These are phyloP conservation scores for Rusavskia elegans DNA, from an alignment of 495 filamentous ascomycete genomes.

Conservation along the genomic window DNA sequence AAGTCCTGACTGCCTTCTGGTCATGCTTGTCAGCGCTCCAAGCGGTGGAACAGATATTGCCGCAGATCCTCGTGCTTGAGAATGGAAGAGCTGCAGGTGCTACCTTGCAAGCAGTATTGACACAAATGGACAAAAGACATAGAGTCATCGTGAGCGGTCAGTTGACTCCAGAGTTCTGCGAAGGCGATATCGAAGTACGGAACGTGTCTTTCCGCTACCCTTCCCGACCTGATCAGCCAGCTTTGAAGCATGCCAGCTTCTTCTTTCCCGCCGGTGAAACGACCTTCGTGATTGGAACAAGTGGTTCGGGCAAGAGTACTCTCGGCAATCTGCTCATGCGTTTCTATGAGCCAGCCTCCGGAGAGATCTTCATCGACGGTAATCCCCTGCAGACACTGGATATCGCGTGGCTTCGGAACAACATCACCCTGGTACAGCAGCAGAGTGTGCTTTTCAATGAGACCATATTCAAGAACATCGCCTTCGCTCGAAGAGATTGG, in stretches of 20 bases:
- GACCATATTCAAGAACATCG: conserved; percentile 64
- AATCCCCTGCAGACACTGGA: conserved; percentile 44
- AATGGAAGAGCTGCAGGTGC: conserved; percentile 67
- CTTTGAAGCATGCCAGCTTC: conserved; percentile 43
- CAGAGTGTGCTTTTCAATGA: conserved; percentile 72
- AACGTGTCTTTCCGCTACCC: conserved; percentile 80
- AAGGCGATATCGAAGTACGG: conserved; percentile 52
- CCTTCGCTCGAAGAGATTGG: conserved; percentile 45
- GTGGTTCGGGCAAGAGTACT: conserved; percentile 90
- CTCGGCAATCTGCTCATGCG: conserved; percentile 62
- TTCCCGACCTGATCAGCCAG: conserved; percentile 44
- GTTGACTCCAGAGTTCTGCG: conserved; percentile 24
- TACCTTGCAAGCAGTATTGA: conserved; percentile 33
- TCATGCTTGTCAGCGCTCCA: conserved; percentile 61
- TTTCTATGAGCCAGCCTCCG: conserved; percentile 53
- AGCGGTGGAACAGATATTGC: conserved; percentile 53
- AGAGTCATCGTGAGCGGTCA: conserved; percentile 14
- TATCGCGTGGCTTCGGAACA: conserved; percentile 57
- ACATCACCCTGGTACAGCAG: conserved; percentile 75
- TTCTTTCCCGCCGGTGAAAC: conserved; percentile 57
- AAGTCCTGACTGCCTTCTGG: conserved; percentile 76
- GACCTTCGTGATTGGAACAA: conserved; percentile 71
- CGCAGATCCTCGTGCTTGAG: conserved; percentile 56
- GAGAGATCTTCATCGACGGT: conserved; percentile 56
- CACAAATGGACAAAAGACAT: conserved; percentile 15